Evolutionary conservation across 129 eudicot genomes (phyloP), one percentile per base, ranked within the genome.

Genomic region (Pittosporum tobira): DNA sequence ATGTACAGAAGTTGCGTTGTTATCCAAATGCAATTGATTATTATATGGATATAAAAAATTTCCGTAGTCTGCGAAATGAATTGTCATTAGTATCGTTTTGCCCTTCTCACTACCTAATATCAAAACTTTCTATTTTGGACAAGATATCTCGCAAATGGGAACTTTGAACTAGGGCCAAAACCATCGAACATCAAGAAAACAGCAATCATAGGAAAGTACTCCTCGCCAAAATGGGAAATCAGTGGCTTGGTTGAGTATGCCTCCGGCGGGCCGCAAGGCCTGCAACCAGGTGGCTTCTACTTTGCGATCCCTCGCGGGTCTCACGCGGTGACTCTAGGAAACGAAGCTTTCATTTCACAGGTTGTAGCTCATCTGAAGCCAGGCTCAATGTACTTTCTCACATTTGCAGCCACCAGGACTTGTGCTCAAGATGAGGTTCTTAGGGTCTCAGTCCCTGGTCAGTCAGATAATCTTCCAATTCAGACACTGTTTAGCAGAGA

Each of bases 391-490:
- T 81, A 81, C 63, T 71, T 83, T 25, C 66, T 81, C 27, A 76
- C 83, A 0, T 81, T 81, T 59, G 59, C 80, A 0, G 72, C 83
- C 63, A 63, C 87, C 6, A 66, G 83, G 63, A 81, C 88, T 18
- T 81, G 88, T 71, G 88, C 88, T n/a, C 88, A 72, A 64, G 76
- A 80, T 9, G 81, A 80, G 71, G 61, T 67, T n/a, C 51, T 80
- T 21, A 59, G 70, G 29, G 64, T 81, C 56, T 62, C 71, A 14
- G 78, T 63, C 48, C 42, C 79, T 6, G 62, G 62, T 4, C 72
- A 43, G 20, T 26, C 73, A 5, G 68, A 65, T 14, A 81, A 77
- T 50, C 81, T 81, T 15, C 51, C 84, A 0, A 66, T 81, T 38
- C 84, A 81, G 62, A 81, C 88, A 0, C 30, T 81, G 78, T 81